Conservation (phyloP, 768 basidiomycete genomes). For the Dictyophora rubrovolvata region DNA sequence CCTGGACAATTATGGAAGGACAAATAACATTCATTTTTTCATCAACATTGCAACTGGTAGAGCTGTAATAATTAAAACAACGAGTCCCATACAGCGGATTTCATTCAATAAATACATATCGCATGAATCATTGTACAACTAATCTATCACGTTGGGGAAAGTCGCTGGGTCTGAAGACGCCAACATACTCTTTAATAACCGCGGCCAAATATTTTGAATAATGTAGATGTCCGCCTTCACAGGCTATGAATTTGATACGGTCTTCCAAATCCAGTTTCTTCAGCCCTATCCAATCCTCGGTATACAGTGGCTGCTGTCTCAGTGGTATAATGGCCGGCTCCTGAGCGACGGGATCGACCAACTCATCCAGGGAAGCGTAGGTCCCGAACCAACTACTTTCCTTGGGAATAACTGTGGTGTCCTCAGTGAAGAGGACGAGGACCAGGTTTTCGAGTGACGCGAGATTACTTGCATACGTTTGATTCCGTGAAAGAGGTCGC, state of each 20-base stretch:
- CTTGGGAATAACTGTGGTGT: slow-evolving; percentile 73
- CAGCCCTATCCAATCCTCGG: slow-evolving; percentile 76
- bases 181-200: slow-evolving; percentile 27
- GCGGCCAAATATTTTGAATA: slow-evolving; percentile 46
- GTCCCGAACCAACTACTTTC: slow-evolving; percentile 84
- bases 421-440: slow-evolving; percentile 62
- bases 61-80: no score
- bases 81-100: no score
- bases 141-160: not conserved
- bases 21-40: not conserved
- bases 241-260: slow-evolving; percentile 46
- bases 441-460: slow-evolving; percentile 55
- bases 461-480: slow-evolving; percentile 51
- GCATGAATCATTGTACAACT: not conserved
- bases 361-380: slow-evolving; percentile 35
- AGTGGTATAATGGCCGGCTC: slow-evolving; percentile 50
- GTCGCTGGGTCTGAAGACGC: slow-evolving; percentile 1
- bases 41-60: no score
- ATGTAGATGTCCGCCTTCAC: slow-evolving; percentile 77
- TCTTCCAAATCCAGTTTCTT: slow-evolving; percentile 58
- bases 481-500: slow-evolving; percentile 39
- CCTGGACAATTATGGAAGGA: slow-evolving; percentile 5
- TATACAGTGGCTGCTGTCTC: slow-evolving; percentile 60
- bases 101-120: not conserved
- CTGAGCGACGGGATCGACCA: slow-evolving; percentile 12